Conservation (phyloP, 345 rosid species). For the Geranium rotundifolium region DNA sequence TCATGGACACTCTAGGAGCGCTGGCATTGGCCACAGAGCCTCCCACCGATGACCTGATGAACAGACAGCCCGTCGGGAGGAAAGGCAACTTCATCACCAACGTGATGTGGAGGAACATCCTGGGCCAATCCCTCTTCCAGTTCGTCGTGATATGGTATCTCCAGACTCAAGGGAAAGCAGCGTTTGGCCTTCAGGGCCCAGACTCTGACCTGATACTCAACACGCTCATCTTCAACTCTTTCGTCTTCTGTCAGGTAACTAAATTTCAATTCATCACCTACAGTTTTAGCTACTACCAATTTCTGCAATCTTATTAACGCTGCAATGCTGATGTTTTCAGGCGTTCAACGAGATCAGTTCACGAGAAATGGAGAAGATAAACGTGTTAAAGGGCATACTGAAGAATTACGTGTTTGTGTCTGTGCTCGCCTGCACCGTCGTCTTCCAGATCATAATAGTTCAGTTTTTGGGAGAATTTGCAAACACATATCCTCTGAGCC, state of each 20-base stretch:
- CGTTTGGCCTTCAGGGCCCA: conserved; percentile 34
- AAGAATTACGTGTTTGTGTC: conserved; percentile 49
- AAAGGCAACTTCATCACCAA: conserved; percentile 76
- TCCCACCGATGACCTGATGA: conserved; percentile 67
- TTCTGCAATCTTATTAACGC: neutral
- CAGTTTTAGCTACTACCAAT: too few relatives aligned
- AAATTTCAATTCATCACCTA: too few relatives aligned
- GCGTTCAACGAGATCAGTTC: conserved; percentile 75
- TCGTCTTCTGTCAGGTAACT: conserved; percentile 82
- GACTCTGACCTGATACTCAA: conserved; percentile 56
- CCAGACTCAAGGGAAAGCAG: conserved; percentile 44
- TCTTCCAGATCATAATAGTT: conserved; percentile 59
- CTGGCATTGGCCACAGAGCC: conserved; percentile 83
- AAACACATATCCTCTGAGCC: conserved; percentile 57
- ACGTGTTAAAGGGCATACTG: conserved; percentile 58
- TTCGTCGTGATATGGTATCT: conserved; percentile 55
- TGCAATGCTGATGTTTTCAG: conserved; percentile 14
- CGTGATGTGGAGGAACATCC: conserved; percentile 93
- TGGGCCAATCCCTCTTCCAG: conserved; percentile 86
- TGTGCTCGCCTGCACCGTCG: conserved; percentile 42
- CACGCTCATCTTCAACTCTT: conserved; percentile 71
- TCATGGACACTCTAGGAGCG: conserved; percentile 87
- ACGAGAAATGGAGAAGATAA: conserved; percentile 66
- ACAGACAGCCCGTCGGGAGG: conserved; percentile 59
- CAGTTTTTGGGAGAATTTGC: conserved; percentile 63